Conservation (phyloP, 2,329 filamentous ascomycete species). For the Dendryphion nanum region DNA sequence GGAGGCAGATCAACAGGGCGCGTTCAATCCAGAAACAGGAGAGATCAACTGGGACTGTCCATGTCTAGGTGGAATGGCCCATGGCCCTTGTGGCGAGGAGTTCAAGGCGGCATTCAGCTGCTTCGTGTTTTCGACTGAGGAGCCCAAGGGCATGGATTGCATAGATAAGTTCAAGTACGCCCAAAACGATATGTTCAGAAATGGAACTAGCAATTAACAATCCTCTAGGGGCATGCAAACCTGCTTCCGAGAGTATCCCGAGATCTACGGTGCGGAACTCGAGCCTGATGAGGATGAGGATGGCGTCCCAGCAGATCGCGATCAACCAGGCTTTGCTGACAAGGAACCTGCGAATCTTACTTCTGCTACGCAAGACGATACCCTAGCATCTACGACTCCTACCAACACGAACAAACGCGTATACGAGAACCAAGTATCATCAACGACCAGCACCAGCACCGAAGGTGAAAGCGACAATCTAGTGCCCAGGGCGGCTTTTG, state of each 20-base stretch:
- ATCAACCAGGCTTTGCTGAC: too few species aligned
- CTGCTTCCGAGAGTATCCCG: slow-evolving; percentile 90
- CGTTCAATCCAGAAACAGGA: slow-evolving; percentile 96
- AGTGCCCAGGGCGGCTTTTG: slow-evolving; percentile 52
- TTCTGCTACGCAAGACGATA: too few species aligned
- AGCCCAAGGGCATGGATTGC: slow-evolving; percentile 97
- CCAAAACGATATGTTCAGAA: not conserved
- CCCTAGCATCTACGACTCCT: too few species aligned
- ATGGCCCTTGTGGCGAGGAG: slow-evolving; percentile 92
- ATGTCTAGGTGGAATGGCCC: slow-evolving; percentile 93
- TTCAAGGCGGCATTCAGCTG: slow-evolving; percentile 97
- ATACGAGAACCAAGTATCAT: too few species aligned
- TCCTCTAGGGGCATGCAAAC: slow-evolving; percentile 82
- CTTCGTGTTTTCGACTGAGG: slow-evolving; percentile 92
- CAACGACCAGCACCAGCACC: too few species aligned
- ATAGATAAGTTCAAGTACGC: slow-evolving; percentile 95
- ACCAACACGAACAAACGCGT: too few species aligned
- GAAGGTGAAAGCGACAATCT: slow-evolving; percentile 44
- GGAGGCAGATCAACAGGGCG: slow-evolving; percentile 82
- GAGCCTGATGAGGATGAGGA: slow-evolving; percentile 71
- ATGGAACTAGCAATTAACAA: not conserved
- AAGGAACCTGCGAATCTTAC: too few species aligned
- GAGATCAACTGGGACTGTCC: slow-evolving; percentile 99
- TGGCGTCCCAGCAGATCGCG: slow-evolving; percentile 20
- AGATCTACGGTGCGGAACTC: slow-evolving; percentile 87